Base-by-base conservation (phyloP, 2,329 filamentous ascomycete genomes). In the Aspergillus pseudoterreus region DNA sequence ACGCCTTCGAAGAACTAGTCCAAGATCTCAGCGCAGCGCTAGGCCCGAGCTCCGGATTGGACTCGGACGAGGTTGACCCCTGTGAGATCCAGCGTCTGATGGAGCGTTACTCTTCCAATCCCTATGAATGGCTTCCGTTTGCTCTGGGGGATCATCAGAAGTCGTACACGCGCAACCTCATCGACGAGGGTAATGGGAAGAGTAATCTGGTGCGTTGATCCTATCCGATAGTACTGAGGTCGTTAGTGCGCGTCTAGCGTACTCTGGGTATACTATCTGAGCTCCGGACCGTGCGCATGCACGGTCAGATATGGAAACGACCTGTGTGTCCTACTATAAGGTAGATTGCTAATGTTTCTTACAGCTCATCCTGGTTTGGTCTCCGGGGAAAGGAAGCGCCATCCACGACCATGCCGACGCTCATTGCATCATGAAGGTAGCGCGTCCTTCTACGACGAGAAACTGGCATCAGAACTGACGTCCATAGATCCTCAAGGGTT, bases 391-490 rank as follows among this genome's bases (percentile, higher is more conserved):
- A 72, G 82, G 82, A 35, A 92, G 87, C 62, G 86, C 88, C 10
- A 90, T 96, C 66, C 92, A 96, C 67, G 92, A 96, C 69, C 87
- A 90, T 71, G 86, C 86, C 66, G 89, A 92, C 55, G 89, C 91
- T 36, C 92, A 96, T 69, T 96, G 92, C 72, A 77, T 96, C 61
- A 96, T 96, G 90, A 95, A 85, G 71, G 74, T 74, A 67, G 10
- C 36, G 49, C 22, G 12, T 32, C 35, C 15, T 38, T 17, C 35
- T 9, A 11, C 6, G 27, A 30, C 8, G 27, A 8, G 27, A 30
- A 30, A 4, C 2, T 30, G 24, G 24, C 11, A 4, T 9, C 15
- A 12, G 11, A 11, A 22, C 17, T 42, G 19, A 42, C 39, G 19
- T 17, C 39, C 4, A 21, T 47, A 87, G 77, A 85, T 92, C 58